These are phyloP conservation scores for Eucalyptus decipiens DNA, from an alignment of 345 rosid species.

Conservation along the genomic window DNA sequence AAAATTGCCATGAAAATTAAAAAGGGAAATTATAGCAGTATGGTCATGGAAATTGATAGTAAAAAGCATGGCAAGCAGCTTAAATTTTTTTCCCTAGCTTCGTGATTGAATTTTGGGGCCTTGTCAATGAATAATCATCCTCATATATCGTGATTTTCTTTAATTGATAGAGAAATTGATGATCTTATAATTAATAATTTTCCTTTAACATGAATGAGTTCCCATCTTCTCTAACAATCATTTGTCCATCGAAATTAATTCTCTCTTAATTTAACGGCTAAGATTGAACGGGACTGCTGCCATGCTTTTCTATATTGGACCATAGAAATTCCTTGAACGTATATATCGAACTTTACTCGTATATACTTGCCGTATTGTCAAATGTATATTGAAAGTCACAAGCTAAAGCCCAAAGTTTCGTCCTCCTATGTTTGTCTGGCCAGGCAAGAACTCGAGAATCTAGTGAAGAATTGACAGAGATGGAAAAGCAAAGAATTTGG, in stretches of 20 bases:
- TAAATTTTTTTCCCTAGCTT: neutral
- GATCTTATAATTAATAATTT: neutral
- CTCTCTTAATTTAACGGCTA: neutral
- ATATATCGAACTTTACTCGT: neutral
- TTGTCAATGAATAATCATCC: neutral
- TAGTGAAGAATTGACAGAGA: neutral
- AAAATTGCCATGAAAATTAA: neutral
- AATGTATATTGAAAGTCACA: neutral
- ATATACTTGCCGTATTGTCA: neutral
- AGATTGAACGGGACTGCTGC: neutral
- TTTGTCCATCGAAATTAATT: neutral
- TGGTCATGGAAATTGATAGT: neutral
- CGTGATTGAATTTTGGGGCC: neutral
- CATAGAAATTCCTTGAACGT: neutral
- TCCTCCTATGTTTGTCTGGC: neutral
- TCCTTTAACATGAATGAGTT: neutral
- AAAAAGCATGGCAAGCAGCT: neutral
- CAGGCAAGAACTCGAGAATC: neutral
- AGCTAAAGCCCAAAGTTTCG: neutral
- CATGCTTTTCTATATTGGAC: neutral
- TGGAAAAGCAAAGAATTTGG: neutral
- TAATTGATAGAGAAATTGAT: fast-evolving
- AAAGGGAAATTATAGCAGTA: neutral
- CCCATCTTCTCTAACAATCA: neutral
- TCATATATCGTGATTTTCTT: neutral